Conservation (phyloP, 345 rosid species). For the Zanthoxylum bungeanum region DNA sequence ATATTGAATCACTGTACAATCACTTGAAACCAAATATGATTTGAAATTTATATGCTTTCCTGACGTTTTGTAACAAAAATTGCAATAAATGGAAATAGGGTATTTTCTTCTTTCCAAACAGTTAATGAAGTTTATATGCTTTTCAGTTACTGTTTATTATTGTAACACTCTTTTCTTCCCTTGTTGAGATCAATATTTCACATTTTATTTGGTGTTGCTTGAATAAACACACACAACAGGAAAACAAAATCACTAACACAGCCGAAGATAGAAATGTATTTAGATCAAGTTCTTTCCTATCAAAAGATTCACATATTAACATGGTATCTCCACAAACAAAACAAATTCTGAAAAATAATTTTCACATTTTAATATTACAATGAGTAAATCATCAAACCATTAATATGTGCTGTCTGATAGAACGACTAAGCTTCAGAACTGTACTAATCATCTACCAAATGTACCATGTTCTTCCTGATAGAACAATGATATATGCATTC, state of each 20-base stretch:
- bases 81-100: not conserved
- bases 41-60: not conserved
- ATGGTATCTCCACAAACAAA: not conserved
- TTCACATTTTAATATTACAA: not conserved
- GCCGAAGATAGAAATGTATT: no score
- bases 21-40: not conserved
- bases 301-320: not conserved
- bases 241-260: no score
- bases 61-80: not conserved
- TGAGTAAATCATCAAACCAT: not conserved
- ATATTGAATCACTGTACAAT: not conserved
- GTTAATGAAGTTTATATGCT: no score
- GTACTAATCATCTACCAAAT: not conserved
- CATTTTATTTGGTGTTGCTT: no score
- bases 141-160: no score
- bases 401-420: not conserved
- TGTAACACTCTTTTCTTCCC: no score
- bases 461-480: not conserved
- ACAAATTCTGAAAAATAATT: not conserved
- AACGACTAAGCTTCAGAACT: not conserved
- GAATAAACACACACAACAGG: no score
- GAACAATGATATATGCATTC: not conserved
- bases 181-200: no score
- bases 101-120: not conserved
- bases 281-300: not conserved